Base-by-base conservation (phyloP, 2,329 filamentous ascomycete genomes). In the Aspergillus quadrilineatus region DNA sequence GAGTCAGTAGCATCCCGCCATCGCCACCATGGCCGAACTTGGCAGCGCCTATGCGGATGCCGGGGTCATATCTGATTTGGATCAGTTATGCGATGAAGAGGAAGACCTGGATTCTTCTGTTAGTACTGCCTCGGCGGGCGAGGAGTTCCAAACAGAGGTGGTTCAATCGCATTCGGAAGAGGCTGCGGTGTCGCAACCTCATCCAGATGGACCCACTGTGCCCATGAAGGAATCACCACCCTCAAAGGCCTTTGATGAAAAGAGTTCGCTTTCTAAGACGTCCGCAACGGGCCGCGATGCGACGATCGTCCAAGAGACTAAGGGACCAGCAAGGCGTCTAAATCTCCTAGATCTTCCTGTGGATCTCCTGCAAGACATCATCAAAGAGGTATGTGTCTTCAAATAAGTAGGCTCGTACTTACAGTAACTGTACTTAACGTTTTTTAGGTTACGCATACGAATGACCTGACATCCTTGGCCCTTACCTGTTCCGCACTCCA, bases 401-500 rank as follows among this genome's bases (percentile, higher is more conserved):
- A 9, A 3, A 8, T 17, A 6, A 30, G 28, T 4, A 6, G 10
- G n/a, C 37, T 50, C 29, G 15, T 43, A 29, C 7, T 36, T 4
- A 29, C 45, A 37, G 28, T 54, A 8, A 54, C 15, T 37, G 15
- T 22, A 28, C 39, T 42, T 17, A 12, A 30, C 14, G 26, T 14
- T 10, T 39, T 53, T 67, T 55, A 91, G 89, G 82, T 92, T 53
- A 89, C 87, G 4, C 87, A 92, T 68, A 91, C 89, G 4, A 93
- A 92, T 71, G 90, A 94, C 71, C 79, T 94, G 59, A 90, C 88
- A 0, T 86, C 89, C 12, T 81, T 94, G 41, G 89, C 89, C 12
- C 79, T 91, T 57, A 89, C 89, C 43, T 89, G 91, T 74, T 91
- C 89, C 12, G 86, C 87, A 29, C 82, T 95, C 10, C 89, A 94